Percentiles rank a stretch among this genome's conserved stretches.
Conservation (phyloP, 225 moss, liverwort and hornwort genomes). For the Sphagnum contortum region DNA sequence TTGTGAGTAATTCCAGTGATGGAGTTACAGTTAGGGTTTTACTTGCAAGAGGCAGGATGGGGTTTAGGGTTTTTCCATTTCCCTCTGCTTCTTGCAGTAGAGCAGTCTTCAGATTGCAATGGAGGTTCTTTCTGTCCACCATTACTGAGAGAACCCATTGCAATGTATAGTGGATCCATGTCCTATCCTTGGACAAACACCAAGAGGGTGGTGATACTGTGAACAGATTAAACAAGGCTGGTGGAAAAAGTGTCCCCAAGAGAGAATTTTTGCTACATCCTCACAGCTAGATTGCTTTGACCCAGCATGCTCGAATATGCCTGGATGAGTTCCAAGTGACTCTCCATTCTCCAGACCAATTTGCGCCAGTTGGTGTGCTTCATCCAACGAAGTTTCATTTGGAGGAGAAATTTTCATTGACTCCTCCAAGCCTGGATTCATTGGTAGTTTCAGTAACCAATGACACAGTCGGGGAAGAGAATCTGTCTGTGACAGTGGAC, state of each 20-base stretch:
- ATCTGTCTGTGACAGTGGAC: constrained; percentile 7
- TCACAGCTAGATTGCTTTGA: constrained; percentile 56
- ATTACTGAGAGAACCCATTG: too few species aligned
- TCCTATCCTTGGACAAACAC: constrained; percentile 6
- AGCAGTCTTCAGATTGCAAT: too few species aligned
- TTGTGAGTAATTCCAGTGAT: too few species aligned
- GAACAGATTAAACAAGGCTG: constrained; percentile 21
- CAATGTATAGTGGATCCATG: too few species aligned
- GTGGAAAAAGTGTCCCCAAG: constrained; percentile 17
- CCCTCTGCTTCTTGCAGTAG: too few species aligned
- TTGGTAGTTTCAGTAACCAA: constrained; percentile 40
- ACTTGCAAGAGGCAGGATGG: too few species aligned
- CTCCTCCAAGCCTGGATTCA: constrained; percentile 13
- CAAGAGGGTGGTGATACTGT: constrained; percentile 12
- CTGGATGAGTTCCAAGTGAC: constrained; percentile 67
- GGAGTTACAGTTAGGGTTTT: too few species aligned
- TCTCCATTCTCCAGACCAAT: constrained; percentile 74
- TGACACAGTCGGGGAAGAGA: constrained; percentile 8
- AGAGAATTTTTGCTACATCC: constrained; percentile 18
- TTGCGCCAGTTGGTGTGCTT: constrained; percentile 88
- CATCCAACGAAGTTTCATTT: constrained; percentile 74
- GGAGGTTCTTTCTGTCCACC: too few species aligned
- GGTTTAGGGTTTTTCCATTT: too few species aligned
- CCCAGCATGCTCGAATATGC: constrained; percentile 80
- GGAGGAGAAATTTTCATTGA: constrained; percentile 38